Evolutionary conservation across 2,329 filamentous ascomycete genomes (phyloP).

Genomic region (Colletotrichum acutatum): DNA sequence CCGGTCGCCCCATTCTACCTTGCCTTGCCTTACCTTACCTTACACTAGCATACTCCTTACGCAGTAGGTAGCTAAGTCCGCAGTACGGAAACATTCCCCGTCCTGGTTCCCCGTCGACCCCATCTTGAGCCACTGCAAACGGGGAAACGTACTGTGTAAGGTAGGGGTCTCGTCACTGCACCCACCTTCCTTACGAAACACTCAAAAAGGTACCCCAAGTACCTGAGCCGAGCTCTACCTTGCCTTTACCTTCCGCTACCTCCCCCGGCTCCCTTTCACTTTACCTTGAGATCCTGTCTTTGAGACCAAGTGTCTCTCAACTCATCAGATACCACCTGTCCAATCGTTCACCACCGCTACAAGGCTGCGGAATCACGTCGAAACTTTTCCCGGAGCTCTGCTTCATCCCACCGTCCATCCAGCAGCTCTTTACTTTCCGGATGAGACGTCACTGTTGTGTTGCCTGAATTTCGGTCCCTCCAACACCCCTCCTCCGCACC

Average conservation of each 20-base stretch:
- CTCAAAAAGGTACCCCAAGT: slow-evolving; percentile 7
- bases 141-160: not conserved
- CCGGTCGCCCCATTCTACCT: not conserved
- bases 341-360: not conserved
- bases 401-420: not conserved
- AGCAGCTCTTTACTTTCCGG: slow-evolving; percentile 3
- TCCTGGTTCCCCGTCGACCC: not conserved
- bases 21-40: not conserved
- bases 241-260: not conserved
- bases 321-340: not conserved
- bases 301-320: not conserved
- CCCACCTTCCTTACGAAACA: slow-evolving; percentile 22
- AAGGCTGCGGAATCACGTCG: not conserved
- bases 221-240: slow-evolving; percentile 25
- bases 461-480: slow-evolving; percentile 29
- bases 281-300: not conserved
- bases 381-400: not conserved
- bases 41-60: not conserved
- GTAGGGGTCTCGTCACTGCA: slow-evolving; percentile 18
- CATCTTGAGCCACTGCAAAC: slow-evolving; percentile 14
- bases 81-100: not conserved
- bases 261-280: not conserved
- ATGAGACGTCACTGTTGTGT: slow-evolving; percentile 27
- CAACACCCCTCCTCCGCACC: slow-evolving; percentile 28
- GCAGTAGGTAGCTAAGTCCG: not conserved